A percentile compares a stretch with the other conserved stretches of the same genome.
Conservation (phyloP, 352 stramenopile genomes). For the Pythium coloratum region DNA sequence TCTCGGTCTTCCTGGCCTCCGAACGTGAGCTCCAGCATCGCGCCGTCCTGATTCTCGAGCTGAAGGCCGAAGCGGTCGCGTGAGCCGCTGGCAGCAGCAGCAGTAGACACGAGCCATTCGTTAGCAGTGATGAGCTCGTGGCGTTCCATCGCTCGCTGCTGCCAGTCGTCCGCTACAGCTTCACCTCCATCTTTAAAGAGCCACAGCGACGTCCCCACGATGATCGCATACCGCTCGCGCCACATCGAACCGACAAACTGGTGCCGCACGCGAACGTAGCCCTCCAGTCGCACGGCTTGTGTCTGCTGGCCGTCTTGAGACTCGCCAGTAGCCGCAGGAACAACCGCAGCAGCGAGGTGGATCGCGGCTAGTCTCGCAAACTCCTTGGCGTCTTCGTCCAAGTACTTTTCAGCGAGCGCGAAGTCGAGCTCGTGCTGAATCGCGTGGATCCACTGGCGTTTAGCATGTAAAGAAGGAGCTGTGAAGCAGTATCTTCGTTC, state of each 20-base stretch:
- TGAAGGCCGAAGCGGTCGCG: slow-evolving; percentile 42
- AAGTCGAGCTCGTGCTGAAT: slow-evolving; percentile 67
- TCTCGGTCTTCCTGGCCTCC: slow-evolving; percentile 34
- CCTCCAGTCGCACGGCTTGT: slow-evolving; percentile 12
- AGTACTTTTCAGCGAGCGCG: slow-evolving; percentile 49
- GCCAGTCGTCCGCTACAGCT: slow-evolving; percentile 27
- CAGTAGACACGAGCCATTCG: slow-evolving; percentile 29
- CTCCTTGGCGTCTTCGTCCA: slow-evolving; percentile 53
- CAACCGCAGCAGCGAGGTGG: slow-evolving; percentile 16
- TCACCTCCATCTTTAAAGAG: slow-evolving; percentile 37
- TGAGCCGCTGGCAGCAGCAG: not conserved
- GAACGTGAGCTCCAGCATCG: slow-evolving; percentile 59
- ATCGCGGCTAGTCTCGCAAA: slow-evolving; percentile 55
- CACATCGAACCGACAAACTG: slow-evolving; percentile 28
- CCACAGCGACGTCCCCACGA: slow-evolving; percentile 19
- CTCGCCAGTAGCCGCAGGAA: not conserved
- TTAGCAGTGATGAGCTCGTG: slow-evolving; percentile 52
- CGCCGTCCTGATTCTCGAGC: slow-evolving; percentile 59
- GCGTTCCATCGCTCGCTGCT: slow-evolving; percentile 38
- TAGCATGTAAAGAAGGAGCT: slow-evolving; percentile 32
- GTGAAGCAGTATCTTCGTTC: slow-evolving; percentile 32
- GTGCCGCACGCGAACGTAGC: slow-evolving; percentile 28
- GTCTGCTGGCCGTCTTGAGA: not conserved
- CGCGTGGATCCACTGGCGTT: slow-evolving; percentile 52
- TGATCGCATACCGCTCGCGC: slow-evolving; percentile 27